Evolutionary conservation across 768 basidiomycete species (phyloP), one percentile per base, ranked within the genome.

Genomic region (Amanita pseudoporphyria): DNA sequence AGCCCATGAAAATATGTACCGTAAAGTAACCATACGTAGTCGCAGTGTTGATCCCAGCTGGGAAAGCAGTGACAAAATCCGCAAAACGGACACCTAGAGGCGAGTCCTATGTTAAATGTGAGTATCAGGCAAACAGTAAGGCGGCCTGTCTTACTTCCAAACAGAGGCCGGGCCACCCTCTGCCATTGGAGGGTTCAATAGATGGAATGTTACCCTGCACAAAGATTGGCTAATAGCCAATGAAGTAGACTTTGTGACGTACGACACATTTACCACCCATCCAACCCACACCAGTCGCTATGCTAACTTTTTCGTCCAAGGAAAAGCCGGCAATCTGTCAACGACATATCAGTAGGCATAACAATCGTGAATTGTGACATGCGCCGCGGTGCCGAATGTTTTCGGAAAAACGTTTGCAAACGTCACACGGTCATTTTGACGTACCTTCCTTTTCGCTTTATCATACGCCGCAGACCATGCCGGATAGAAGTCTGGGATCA

Each of bases 21-120:
- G 19, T 24, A 12, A 40, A 28, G n/a, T 22, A 2, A 28, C 67
- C 79, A 57, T 63, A 91, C 73, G 93, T 88, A 5, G 89, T 72
- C 4, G 89, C 94, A 0, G 81, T 71, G 47, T 87, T 91, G 56
- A 96, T 71, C 0, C 80, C 87, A n/a, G 91, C 74, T 0, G 94
- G 92, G 68, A 92, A 94, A 0, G 78, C 78, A 2, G 84, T 84
- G 5, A 80, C 79, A 30, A 75, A 79, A 60, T 93, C 84, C 0
- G 79, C 77, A 55, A 73, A 69, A 40, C 92, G 84, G 16, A 94
- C 79, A 3, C 91, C 91, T 1, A 88, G 71, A 2, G 87, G 87
- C 18, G 82, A 80, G 54, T 86, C 82, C 73, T 81, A 19, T 12
- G 47, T 21, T 18, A 22, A n/a, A 40, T 1, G 42, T 55, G 16